Evolutionary conservation across 768 basidiomycete species (phyloP).

Genomic region (Pleurotus tuoliensis): DNA sequence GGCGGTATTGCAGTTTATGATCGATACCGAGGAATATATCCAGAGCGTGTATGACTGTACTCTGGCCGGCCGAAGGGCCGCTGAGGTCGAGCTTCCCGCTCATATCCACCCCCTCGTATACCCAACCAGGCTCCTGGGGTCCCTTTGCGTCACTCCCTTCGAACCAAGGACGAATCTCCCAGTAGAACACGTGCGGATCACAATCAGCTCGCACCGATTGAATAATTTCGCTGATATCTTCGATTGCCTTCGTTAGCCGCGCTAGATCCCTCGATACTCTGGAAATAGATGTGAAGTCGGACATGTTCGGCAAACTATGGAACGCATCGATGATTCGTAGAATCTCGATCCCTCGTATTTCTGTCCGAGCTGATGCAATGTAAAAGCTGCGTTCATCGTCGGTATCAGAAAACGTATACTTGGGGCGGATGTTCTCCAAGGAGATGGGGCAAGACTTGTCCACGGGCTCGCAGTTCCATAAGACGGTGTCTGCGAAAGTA

Average conservation of each 20-base stretch:
- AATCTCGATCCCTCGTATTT: slow-evolving; percentile 84
- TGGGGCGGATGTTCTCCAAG: slow-evolving; percentile 68
- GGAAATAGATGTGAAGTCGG: slow-evolving; percentile 57
- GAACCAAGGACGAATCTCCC: slow-evolving; percentile 90
- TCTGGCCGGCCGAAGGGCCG: slow-evolving; percentile 94
- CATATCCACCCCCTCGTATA: slow-evolving; percentile 73
- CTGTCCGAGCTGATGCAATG: slow-evolving; percentile 75
- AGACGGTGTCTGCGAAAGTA: slow-evolving; percentile 93
- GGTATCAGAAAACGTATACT: slow-evolving; percentile 76
- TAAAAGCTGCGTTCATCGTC: slow-evolving; percentile 87
- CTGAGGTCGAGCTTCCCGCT: slow-evolving; percentile 60
- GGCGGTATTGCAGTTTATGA: slow-evolving; percentile 71
- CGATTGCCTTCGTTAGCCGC: slow-evolving; percentile 64
- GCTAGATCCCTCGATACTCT: slow-evolving; percentile 72
- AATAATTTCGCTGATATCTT: slow-evolving; percentile 69
- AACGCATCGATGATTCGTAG: slow-evolving; percentile 87
- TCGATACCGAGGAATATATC: slow-evolving; percentile 89
- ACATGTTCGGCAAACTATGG: slow-evolving; percentile 65
- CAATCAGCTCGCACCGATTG: slow-evolving; percentile 64
- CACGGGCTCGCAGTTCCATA: slow-evolving; percentile 82
- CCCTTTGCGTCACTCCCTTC: slow-evolving; percentile 72
- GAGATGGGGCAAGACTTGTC: slow-evolving; percentile 57
- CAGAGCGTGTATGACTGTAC: slow-evolving; percentile 82
- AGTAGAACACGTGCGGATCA: slow-evolving; percentile 87
- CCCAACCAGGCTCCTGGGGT: slow-evolving; percentile 51